These are phyloP conservation scores for Osmanthus fragrans DNA, from an alignment of 257 asterid genomes.

Conservation along the genomic window DNA sequence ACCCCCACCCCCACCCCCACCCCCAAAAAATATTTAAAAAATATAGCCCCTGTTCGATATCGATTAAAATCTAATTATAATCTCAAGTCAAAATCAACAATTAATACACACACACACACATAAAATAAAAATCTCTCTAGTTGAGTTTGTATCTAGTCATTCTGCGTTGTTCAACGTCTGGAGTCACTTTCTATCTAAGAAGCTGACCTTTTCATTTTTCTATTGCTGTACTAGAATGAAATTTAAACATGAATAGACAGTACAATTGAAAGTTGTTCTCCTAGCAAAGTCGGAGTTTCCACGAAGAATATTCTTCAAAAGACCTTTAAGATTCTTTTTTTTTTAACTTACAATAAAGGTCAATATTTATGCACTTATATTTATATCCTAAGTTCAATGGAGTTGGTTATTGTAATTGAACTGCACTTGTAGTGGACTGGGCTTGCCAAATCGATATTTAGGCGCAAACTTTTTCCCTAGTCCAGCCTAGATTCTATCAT, in stretches of 20 bases:
- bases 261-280: not conserved
- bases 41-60: too few relatives aligned
- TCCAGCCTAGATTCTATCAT: not conserved
- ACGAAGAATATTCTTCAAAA: not conserved
- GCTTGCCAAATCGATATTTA: not conserved
- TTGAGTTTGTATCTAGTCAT: too few relatives aligned
- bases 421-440: not conserved
- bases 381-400: not conserved
- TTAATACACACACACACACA: too few relatives aligned
- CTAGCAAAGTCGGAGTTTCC: not conserved
- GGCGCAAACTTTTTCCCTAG: not conserved
- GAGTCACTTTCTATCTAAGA: not conserved
- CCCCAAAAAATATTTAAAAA: too few relatives aligned
- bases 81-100: too few relatives aligned
- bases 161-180: too few relatives aligned
- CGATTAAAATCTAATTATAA: too few relatives aligned
- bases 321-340: not conserved
- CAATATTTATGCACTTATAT: not conserved
- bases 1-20: too few relatives aligned
- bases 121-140: too few relatives aligned
- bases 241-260: not conserved
- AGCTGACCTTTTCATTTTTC: not conserved
- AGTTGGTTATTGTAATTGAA: not conserved
- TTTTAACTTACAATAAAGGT: not conserved
- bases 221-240: not conserved